Conservation (phyloP, 2,329 filamentous ascomycete species). For the Venturia asperata region DNA sequence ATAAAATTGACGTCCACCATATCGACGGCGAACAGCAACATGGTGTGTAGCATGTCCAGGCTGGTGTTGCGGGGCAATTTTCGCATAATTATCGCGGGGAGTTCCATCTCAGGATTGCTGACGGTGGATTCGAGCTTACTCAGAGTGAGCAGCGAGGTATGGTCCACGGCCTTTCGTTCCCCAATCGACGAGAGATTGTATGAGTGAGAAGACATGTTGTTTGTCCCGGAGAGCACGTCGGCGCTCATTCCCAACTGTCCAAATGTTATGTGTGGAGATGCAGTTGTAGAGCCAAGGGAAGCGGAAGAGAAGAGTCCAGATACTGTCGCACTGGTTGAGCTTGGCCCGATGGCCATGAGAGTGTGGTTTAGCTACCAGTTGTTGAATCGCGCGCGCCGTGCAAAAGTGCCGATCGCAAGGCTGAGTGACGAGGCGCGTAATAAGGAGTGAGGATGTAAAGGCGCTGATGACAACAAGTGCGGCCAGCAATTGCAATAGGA, state of each 20-base stretch:
- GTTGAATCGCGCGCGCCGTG: not conserved
- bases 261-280: not conserved
- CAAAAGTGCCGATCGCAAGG: constrained; percentile 13
- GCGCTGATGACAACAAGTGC: not conserved
- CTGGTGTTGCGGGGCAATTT: constrained; percentile 53
- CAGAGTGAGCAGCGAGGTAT: constrained; percentile 31
- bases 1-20: constrained; percentile 54
- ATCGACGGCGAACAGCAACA: constrained; percentile 59
- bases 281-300: not conserved
- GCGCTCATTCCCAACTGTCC: constrained; percentile 16
- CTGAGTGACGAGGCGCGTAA: not conserved
- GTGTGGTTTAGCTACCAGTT: not conserved
- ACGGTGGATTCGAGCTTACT: constrained; percentile 30
- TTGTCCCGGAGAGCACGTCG: constrained; percentile 17
- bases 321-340: not conserved
- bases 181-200: constrained; percentile 37
- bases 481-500: not conserved
- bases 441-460: not conserved
- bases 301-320: constrained; percentile 5
- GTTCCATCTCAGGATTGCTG: constrained; percentile 22
- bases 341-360: constrained; percentile 16
- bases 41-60: constrained; percentile 52
- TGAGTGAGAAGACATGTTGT: constrained; percentile 25
- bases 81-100: constrained; percentile 47
- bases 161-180: constrained; percentile 35